Evolutionary conservation across 163 green algal genomes (phyloP), one percentile per base, ranked within the genome.

Genomic region (Prototheca wickerhamii): DNA sequence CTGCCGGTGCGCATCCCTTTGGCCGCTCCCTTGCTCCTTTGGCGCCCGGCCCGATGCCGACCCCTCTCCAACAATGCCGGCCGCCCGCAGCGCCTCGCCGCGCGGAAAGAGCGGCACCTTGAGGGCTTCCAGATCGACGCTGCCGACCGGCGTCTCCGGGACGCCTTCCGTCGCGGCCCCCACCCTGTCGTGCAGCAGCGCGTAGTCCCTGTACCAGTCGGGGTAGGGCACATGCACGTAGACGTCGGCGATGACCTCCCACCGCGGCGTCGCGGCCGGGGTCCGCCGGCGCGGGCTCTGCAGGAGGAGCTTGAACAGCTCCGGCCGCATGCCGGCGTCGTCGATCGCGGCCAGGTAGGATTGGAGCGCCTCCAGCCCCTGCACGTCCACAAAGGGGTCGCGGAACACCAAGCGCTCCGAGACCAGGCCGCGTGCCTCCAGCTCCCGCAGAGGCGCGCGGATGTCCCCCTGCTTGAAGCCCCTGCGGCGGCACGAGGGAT

Each of bases 141-240:
- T n/a, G n/a, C n/a, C n/a, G n/a, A n/a, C n/a, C n/a, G n/a, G n/a
- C n/a, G n/a, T n/a, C n/a, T n/a, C n/a, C n/a, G n/a, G n/a, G n/a
- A n/a, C n/a, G n/a, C n/a, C n/a, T n/a, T n/a, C n/a, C n/a, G n/a
- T n/a, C n/a, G n/a, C n/a, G n/a, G n/a, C n/a, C n/a, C n/a, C n/a
- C 40, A 49, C 40, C 10, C 18, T 17, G 50, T 17, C 6, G 53
- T 60, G 53, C 12, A 60, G n/a, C 6, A 15, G 10, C 53, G 20
- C 10, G 29, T 60, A 60, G 12, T 35, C 10, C 28, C 23, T 17
- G 53, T 60, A 60, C 53, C 53, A 60, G 30, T n/a, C 53, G 5
- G 53, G 53, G 53, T 42, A 37, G 53, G 53, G 53, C 10, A 37
- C 25, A 25, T 60, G 53, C 23, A 60, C 23, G 26, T 20, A 60